Base-by-base conservation (phyloP, 2,329 filamentous ascomycete genomes). In the Ceratocystis huliohia region DNA sequence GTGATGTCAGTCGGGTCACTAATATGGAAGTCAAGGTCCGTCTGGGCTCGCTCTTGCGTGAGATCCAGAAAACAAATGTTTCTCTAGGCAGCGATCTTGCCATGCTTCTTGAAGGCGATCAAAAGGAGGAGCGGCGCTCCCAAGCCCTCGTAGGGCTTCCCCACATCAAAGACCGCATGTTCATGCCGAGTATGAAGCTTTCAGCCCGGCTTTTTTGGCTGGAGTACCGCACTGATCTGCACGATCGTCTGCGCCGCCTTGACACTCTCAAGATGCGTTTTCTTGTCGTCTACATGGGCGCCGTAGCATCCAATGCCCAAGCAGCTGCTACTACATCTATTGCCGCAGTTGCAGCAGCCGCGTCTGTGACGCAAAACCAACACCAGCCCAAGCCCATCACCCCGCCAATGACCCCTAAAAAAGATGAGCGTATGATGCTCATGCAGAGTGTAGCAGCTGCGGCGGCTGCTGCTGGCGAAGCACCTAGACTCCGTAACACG, bases 231-330 rank as follows among this genome's bases (percentile, higher is more conserved):
- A 74, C 73, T 63, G 76, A 78, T 64, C 75, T 87, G 63, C 81
- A 85, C 72, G 82, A 84, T 69, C 79, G 81, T 64, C 76, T 86
- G 65, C 79, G 81, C 66, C 77, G 83, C 61, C 75, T 87, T 50
- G 84, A 87, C 70, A 74, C 86, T 71, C 73, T 87, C 72, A 79
- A 84, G 72, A 85, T 85, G 82, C 80, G 84, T 68, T 86, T 87
- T 72, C 74, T 87, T 41, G 82, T 86, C 45, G 78, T 85, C 46
- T 85, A 85, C 73, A 82, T 87, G 81, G 81, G 83, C 69, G 79
- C 85, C 68, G 78, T 86, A 65, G 73, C 75, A 45, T 74, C 74
- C 64, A 71, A 71, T 59, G 71, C 73, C 45, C 73, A 72, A 66
- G 73, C 67, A 65, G 64, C 66, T 15, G 57, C 63, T 20, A 48